A percentile compares a stretch with the other conserved stretches of the same genome.
These are phyloP conservation scores for Naganishia albida DNA, from an alignment of 1,284 basidiomycete species.

Conservation along the genomic window DNA sequence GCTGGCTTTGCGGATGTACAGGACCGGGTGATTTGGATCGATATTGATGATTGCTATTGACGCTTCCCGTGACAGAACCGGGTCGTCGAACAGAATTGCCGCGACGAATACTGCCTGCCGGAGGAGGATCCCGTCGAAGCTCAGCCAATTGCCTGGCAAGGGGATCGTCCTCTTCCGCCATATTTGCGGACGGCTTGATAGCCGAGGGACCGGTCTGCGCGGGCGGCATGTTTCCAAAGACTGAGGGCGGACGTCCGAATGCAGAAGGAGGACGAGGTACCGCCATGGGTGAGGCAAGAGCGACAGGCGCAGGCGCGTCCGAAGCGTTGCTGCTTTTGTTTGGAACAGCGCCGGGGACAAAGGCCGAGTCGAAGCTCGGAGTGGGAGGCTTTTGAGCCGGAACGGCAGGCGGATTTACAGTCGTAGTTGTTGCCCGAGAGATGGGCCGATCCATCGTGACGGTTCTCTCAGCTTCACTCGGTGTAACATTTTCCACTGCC, in stretches of 20 bases:
- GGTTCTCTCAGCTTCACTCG: not conserved
- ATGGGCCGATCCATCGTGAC: not conserved
- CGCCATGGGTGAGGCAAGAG: not conserved
- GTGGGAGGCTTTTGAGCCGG: not conserved
- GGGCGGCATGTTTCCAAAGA: conserved; percentile 20
- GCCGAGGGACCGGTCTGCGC: conserved; percentile 32
- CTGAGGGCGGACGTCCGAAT: conserved; percentile 30
- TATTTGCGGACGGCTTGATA: conserved; percentile 39
- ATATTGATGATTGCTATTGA: conserved; percentile 34
- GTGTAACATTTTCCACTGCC: conserved; percentile 3
- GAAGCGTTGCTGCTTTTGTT: not conserved
- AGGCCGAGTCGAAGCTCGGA: no score
- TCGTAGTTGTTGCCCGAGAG: not conserved
- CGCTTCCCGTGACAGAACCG: conserved; percentile 37
- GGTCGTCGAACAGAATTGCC: conserved; percentile 48
- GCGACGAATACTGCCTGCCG: conserved; percentile 47
- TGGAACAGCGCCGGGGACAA: no score
- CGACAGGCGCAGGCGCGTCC: not conserved
- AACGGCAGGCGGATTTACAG: not conserved
- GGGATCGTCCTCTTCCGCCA: conserved; percentile 65
- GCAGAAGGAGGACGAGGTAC: conserved; percentile 31
- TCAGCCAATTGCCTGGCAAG: conserved; percentile 69
- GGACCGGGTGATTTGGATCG: conserved; percentile 29
- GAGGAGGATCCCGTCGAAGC: conserved; percentile 55
- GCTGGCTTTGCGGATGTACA: conserved; percentile 7